Evolutionary conservation across 129 eudicot species (phyloP), one percentile per base, ranked within the genome.

Genomic region (Pulicaria dysenterica): DNA sequence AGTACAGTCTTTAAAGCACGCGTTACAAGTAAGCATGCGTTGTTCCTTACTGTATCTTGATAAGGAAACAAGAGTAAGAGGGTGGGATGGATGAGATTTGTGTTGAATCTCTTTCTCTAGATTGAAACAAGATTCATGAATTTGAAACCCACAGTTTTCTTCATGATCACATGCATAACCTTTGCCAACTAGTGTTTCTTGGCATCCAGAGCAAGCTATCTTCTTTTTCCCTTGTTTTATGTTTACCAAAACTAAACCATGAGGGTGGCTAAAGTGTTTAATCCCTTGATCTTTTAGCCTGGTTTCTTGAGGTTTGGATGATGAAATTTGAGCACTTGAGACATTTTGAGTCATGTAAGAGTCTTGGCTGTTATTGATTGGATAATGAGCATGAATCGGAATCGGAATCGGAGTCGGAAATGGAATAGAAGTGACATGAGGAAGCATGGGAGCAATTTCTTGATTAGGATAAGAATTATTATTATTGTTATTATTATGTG

Each of bases 181-280:
- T 19, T 69, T 45, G 12, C 78, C 85, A 3, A 44, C 15, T 1
- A 84, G 64, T 5, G 69, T 67, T 69, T 68, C 67, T 56, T 83
- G 73, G 72, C 93, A 87, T 47, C 82, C 79, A 6, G 85, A 84
- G 55, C 89, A 87, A 13, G 67, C 71, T 15, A 40, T 64, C 14
- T 65, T 41, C 39, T 76, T 77, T 14, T 80, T 76, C 36, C 67
- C 81, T 0, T 73, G 67, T 19, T 64, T 79, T 62, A 76, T 34
- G 80, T 55, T 79, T 12, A 79, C 75, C 40, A 63, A 42, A 67
- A 66, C 83, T 46, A 87, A 64, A 39, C 77, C 83, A 46, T 84
- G 88, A 12, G 56, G 70, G 67, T 87, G 92, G 86, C 86, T 79
- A 77, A 81, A 81, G 70, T 87, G 88, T 65, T 71, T 72, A 41